phyloP scores from a whole-genome alignment of 148 eudicot genomes.

The Vaccinium myrtillus region DNA sequence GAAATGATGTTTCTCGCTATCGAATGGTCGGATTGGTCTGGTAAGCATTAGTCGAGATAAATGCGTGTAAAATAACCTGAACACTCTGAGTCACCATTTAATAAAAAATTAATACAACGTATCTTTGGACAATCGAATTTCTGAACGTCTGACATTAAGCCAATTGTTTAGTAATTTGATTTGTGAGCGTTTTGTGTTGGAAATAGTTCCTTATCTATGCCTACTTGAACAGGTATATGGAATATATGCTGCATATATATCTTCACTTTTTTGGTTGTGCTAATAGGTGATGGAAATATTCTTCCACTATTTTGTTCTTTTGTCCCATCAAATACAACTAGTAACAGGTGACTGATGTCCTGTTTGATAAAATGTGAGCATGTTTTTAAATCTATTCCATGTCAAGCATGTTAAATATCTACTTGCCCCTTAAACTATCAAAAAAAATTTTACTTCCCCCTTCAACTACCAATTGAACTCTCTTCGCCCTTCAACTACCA shows the following conservation, averaged over 20 bases:
- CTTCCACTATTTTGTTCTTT: slow-evolving; percentile 7
- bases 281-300: not conserved
- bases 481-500: too few species aligned
- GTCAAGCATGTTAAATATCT: too few species aligned
- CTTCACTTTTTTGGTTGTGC: not conserved
- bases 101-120: too few species aligned
- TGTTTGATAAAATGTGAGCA: not conserved
- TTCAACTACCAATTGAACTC: too few species aligned
- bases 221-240: not conserved
- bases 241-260: not conserved
- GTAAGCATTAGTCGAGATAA: not conserved
- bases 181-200: not conserved
- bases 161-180: not conserved
- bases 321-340: slow-evolving; percentile 4
- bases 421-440: too few species aligned
- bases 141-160: not conserved
- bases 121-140: not conserved
- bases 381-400: not conserved
- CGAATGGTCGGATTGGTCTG: not conserved
- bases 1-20: not conserved
- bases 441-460: too few species aligned
- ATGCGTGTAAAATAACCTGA: not conserved
- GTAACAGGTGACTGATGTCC: not conserved
- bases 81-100: not conserved
- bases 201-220: not conserved